Percentiles rank a stretch among this genome's conserved stretches.
Conservation (phyloP, 1,139 yeast species). For the Suhomyces bribrorum region DNA sequence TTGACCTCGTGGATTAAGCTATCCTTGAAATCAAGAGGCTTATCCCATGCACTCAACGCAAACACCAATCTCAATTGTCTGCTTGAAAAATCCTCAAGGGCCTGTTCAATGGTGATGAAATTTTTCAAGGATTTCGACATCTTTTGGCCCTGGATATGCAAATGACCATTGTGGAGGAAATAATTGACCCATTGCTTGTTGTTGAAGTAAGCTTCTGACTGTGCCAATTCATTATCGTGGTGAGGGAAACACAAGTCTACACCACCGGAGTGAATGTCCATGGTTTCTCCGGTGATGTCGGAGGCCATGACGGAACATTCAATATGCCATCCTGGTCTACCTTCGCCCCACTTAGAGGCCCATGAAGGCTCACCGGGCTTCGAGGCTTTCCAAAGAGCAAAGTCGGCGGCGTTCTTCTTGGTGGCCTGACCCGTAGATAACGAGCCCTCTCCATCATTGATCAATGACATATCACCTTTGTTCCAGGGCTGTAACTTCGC, state of each 20-base stretch:
- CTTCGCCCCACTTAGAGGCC: constrained; percentile 95
- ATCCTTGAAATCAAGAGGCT: constrained; percentile 88
- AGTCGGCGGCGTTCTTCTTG: constrained; percentile 78
- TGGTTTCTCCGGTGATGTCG: constrained; percentile 74
- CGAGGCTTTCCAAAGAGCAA: constrained; percentile 95
- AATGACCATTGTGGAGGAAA: constrained; percentile 94
- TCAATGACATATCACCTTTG: constrained; percentile 80
- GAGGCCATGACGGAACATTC: constrained; percentile 99
- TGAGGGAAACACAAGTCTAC: constrained; percentile 98
- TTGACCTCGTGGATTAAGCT: constrained; percentile 74
- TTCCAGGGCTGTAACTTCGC: constrained; percentile 99
- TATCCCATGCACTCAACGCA: constrained; percentile 90
- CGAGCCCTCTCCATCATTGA: constrained; percentile 96
- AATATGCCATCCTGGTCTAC: constrained; percentile 99
- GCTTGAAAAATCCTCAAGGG: constrained; percentile 65
- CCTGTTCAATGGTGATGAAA: constrained; percentile 92
- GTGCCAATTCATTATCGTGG: constrained; percentile 97
- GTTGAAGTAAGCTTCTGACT: constrained; percentile 89
- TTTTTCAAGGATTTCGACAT: constrained; percentile 95
- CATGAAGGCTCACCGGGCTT: constrained; percentile 98
- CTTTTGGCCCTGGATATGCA: constrained; percentile 97
- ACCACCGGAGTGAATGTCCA: constrained; percentile 98
- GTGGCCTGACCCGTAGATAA: constrained; percentile 53
- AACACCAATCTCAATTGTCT: constrained; percentile 89
- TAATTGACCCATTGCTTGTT: constrained; percentile 95